These are phyloP conservation scores for Gaultheria prostrata DNA, from an alignment of 148 eudicot species.

Conservation along the genomic window DNA sequence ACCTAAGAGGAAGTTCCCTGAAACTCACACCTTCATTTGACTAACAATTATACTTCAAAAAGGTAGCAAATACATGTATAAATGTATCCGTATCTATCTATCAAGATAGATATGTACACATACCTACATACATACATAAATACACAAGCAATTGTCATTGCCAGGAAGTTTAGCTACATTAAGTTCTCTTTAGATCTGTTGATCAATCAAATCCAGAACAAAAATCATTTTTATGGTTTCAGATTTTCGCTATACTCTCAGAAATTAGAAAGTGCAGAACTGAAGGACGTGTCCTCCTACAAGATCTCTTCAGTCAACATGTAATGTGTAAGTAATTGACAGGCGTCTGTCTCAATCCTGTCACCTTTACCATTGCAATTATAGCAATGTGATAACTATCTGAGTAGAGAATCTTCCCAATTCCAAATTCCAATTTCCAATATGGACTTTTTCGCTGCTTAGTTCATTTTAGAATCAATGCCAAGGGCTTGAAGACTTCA, in stretches of 20 bases:
- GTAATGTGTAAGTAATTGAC: background rate
- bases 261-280: background rate
- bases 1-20: background rate
- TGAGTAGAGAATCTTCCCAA: background rate
- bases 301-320: background rate
- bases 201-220: background rate
- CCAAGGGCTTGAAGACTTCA: background rate
- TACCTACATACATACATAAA: too few species aligned
- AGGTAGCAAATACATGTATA: background rate
- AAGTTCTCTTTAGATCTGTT: background rate
- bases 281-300: background rate
- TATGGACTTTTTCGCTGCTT: background rate
- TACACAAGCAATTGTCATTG: too few species aligned
- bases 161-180: too few species aligned
- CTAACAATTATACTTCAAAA: background rate
- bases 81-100: background rate
- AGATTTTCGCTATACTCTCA: background rate
- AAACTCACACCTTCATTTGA: slow-evolving; percentile 1
- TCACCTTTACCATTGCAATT: background rate
- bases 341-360: background rate
- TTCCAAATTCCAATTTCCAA: background rate
- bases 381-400: background rate
- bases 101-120: background rate
- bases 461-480: background rate
- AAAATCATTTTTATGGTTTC: background rate